phyloP scores from a whole-genome alignment of 2,329 filamentous ascomycete species.

The Colletotrichum limetticola region DNA sequence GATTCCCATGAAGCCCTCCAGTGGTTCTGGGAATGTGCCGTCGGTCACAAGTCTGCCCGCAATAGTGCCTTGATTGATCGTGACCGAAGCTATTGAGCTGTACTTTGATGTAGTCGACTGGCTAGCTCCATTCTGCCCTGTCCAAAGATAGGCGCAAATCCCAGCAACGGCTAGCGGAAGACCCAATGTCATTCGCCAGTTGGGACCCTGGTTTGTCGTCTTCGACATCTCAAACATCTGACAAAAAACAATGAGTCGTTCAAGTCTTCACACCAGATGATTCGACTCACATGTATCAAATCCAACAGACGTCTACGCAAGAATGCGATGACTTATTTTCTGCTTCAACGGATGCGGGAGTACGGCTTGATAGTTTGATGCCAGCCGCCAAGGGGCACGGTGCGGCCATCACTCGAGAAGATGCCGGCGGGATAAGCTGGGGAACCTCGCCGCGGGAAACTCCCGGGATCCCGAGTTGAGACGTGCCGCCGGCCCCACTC shows the following conservation, averaged over 20 bases:
- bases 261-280: not conserved
- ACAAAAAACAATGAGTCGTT: not conserved
- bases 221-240: not conserved
- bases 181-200: not conserved
- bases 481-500: not conserved
- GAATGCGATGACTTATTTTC: not conserved
- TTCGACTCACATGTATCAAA: not conserved
- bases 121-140: not conserved
- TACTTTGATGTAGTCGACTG: not conserved
- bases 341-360: not conserved
- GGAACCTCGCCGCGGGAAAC: not conserved
- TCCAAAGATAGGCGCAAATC: not conserved
- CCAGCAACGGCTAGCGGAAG: not conserved
- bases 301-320: not conserved
- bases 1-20: constrained; percentile 57
- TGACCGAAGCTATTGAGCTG: constrained; percentile 35
- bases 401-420: not conserved
- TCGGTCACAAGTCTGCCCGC: constrained; percentile 45
- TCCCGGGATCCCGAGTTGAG: not conserved
- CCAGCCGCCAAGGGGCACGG: not conserved
- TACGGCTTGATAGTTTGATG: not conserved
- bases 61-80: constrained; percentile 44
- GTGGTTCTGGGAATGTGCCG: constrained; percentile 42
- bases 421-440: not conserved
- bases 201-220: not conserved